Evolutionary conservation across 108 stramenopile species (phyloP).

Genomic region (Phaeodactylum tricornutum): DNA sequence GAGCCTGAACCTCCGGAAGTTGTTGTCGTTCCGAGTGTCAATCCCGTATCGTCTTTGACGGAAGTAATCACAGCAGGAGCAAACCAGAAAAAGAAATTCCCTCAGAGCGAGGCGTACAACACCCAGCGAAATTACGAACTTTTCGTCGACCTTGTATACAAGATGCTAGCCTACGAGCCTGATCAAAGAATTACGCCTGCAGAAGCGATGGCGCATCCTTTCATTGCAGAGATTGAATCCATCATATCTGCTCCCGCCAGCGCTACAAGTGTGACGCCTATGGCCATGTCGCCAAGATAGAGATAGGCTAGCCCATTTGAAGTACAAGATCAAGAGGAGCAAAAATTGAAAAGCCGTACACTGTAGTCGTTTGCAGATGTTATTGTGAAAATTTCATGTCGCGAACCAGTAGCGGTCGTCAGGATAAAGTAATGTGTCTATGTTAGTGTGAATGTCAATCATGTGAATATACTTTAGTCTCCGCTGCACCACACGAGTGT

Average conservation of each 20-base stretch:
- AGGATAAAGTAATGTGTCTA: too few relatives aligned
- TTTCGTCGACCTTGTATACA: constrained; percentile 87
- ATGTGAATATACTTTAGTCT: too few relatives aligned
- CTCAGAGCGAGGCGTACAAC: constrained; percentile 64
- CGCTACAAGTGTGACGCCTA: too few relatives aligned
- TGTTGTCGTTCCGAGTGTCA: constrained; percentile 47
- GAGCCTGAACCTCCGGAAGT: constrained; percentile 5
- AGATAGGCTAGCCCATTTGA: too few relatives aligned
- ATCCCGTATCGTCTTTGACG: constrained; percentile 56
- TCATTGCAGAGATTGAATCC: constrained; percentile 28
- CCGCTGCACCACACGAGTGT: too few relatives aligned
- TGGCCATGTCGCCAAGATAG: too few relatives aligned
- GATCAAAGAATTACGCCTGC: constrained; percentile 64
- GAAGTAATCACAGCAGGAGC: constrained; percentile 68
- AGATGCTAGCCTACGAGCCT: constrained; percentile 85
- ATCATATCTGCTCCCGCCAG: neutral
- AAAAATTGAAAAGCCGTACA: too few relatives aligned
- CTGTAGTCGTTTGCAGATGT: too few relatives aligned
- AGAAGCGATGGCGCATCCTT: constrained; percentile 86
- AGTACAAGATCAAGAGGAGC: too few relatives aligned
- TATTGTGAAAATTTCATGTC: too few relatives aligned
- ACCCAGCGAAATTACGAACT: constrained; percentile 68
- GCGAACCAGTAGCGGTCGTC: too few relatives aligned
- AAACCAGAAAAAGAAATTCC: constrained; percentile 52
- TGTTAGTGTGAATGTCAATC: too few relatives aligned